A percentile compares a stretch with the other conserved stretches of the same genome.
Conservation (phyloP, 768 basidiomycete species). For the Agaricus sinodeliciosus region DNA sequence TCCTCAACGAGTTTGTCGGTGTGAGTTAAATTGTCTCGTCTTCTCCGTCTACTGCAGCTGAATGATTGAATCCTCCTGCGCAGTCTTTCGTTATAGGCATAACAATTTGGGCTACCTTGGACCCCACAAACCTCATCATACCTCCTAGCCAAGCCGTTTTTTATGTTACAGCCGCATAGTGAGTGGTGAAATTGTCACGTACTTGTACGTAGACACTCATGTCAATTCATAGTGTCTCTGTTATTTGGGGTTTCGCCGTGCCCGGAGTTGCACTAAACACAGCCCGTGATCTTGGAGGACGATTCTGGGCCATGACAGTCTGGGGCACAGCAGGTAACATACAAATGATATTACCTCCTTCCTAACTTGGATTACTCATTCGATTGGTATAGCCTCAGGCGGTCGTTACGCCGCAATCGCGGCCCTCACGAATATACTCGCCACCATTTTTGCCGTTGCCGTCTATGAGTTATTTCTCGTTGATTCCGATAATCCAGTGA, state of each 20-base stretch:
- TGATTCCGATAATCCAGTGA: slow-evolving; percentile 27
- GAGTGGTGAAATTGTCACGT: slow-evolving; percentile 16
- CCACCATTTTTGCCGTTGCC: slow-evolving; percentile 45
- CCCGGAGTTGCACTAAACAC: slow-evolving; percentile 52
- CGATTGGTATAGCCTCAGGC: slow-evolving; percentile 33
- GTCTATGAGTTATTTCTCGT: slow-evolving; percentile 52
- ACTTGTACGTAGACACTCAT: background rate
- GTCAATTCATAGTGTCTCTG: slow-evolving; percentile 34
- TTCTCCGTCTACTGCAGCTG: background rate
- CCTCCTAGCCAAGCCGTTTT: slow-evolving; percentile 48
- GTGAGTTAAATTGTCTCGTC: slow-evolving; percentile 24
- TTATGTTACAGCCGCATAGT: slow-evolving; percentile 56
- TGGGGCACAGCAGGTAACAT: slow-evolving; percentile 43
- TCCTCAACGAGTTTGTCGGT: slow-evolving; percentile 51
- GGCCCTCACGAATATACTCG: slow-evolving; percentile 61
- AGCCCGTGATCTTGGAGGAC: slow-evolving; percentile 62
- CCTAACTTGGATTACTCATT: background rate
- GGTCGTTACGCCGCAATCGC: slow-evolving; percentile 54
- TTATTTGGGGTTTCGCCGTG: slow-evolving; percentile 53
- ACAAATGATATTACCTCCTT: background rate
- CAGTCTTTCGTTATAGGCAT: slow-evolving; percentile 40
- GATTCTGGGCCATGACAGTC: slow-evolving; percentile 54
- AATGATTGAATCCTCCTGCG: background rate
- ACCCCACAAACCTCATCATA: slow-evolving; percentile 53
- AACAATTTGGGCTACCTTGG: slow-evolving; percentile 44